Evolutionary conservation across 2,329 filamentous ascomycete genomes (phyloP).

Genomic region (Pseudogymnoascus sp.): DNA sequence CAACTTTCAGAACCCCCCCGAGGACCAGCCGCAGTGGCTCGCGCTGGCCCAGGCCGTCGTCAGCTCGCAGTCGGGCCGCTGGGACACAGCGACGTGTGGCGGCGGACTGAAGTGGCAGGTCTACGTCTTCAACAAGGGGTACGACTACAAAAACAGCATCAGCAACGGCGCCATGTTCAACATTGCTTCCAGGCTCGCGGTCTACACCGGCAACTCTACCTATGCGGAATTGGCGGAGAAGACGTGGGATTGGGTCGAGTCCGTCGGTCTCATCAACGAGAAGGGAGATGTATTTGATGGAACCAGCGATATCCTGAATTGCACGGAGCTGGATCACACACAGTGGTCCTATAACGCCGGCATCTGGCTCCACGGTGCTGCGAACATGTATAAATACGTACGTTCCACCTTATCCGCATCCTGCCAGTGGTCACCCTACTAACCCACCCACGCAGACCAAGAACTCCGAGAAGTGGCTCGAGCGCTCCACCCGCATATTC

Average conservation of each 20-base stretch:
- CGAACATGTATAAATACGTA: slow-evolving; percentile 40
- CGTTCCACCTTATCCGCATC: slow-evolving; percentile 14
- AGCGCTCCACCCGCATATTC: slow-evolving; percentile 25
- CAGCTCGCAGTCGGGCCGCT: slow-evolving; percentile 62
- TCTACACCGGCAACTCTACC: slow-evolving; percentile 65
- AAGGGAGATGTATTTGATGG: slow-evolving; percentile 47
- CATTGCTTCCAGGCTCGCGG: slow-evolving; percentile 54
- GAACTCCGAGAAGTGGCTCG: slow-evolving; percentile 28
- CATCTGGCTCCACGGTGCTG: slow-evolving; percentile 44
- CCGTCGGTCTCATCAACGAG: slow-evolving; percentile 46
- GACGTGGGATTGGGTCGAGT: slow-evolving; percentile 58
- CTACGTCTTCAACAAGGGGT: slow-evolving; percentile 69
- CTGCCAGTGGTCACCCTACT: slow-evolving; percentile 7
- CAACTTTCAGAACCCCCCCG: slow-evolving; percentile 46
- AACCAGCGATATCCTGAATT: slow-evolving; percentile 45
- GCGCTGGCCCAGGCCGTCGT: slow-evolving; percentile 67
- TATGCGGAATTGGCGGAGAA: slow-evolving; percentile 67
- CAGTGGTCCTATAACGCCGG: slow-evolving; percentile 62
- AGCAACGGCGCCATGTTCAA: slow-evolving; percentile 51
- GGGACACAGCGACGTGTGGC: slow-evolving; percentile 56
- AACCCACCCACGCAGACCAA: slow-evolving; percentile 32
- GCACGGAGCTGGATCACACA: slow-evolving; percentile 46
- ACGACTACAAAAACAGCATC: slow-evolving; percentile 60
- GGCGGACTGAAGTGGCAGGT: slow-evolving; percentile 77
- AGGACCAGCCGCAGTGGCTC: slow-evolving; percentile 51